These are phyloP conservation scores for Murraya koenigii DNA, from an alignment of 345 rosid genomes.

Conservation along the genomic window DNA sequence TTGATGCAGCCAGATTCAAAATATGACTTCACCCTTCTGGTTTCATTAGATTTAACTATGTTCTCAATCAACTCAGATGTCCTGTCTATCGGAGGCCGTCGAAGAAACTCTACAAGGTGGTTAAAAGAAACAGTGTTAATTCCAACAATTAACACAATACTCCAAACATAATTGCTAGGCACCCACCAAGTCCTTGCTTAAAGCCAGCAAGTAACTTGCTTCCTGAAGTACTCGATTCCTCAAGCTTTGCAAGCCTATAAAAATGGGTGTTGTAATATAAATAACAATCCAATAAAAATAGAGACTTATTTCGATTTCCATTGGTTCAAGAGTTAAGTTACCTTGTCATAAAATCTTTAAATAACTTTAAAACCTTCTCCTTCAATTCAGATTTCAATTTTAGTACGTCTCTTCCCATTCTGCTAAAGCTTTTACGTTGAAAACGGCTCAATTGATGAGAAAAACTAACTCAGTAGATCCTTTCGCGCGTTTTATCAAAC, in stretches of 20 bases:
- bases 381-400: conserved; percentile 29
- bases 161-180: neutral
- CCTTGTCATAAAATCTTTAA: conserved; percentile 52
- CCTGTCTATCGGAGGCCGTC: conserved; percentile 47
- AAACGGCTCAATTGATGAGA: neutral
- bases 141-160: neutral
- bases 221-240: conserved; percentile 49
- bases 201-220: conserved; percentile 43
- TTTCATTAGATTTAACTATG: conserved; percentile 57
- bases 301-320: neutral
- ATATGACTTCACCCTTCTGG: conserved; percentile 56
- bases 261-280: neutral
- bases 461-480: neutral
- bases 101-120: conserved; percentile 46
- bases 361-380: conserved; percentile 28
- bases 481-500: neutral
- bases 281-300: neutral
- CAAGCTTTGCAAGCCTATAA: conserved; percentile 56
- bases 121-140: neutral
- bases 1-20: conserved; percentile 54
- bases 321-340: conserved; percentile 11
- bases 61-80: conserved; percentile 49
- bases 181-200: conserved; percentile 58
- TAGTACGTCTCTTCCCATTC: conserved; percentile 13
- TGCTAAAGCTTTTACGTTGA: neutral